phyloP scores from a whole-genome alignment of 2,329 filamentous ascomycete species.

The Rutstroemia sydowiana region DNA sequence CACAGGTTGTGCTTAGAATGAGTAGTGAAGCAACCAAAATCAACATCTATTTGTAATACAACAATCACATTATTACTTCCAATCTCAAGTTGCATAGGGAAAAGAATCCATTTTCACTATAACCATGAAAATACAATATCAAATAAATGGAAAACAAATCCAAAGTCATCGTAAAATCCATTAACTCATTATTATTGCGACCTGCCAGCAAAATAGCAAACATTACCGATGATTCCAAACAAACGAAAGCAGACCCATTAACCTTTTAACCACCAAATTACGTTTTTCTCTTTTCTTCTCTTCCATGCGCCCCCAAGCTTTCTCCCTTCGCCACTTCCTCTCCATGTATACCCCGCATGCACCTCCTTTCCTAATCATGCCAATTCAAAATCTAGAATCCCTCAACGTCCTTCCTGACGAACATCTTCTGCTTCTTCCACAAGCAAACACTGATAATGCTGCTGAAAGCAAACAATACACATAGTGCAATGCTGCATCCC shows the following conservation, averaged over 20 bases:
- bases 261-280: not conserved
- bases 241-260: not conserved
- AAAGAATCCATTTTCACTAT: too few relatives aligned
- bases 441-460: conserved; percentile 50
- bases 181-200: too few relatives aligned
- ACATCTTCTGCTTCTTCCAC: conserved; percentile 36
- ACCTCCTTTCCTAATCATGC: not conserved
- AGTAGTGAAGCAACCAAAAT: too few relatives aligned
- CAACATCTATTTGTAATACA: too few relatives aligned
- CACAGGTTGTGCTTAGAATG: too few relatives aligned
- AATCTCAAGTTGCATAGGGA: too few relatives aligned
- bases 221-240: not conserved
- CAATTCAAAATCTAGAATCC: not conserved
- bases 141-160: too few relatives aligned
- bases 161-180: too few relatives aligned
- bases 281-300: not conserved
- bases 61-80: too few relatives aligned
- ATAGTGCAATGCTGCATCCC: conserved; percentile 76
- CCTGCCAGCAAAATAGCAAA: not conserved
- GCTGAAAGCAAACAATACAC: conserved; percentile 61
- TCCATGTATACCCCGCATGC: not conserved
- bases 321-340: not conserved
- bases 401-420: conserved; percentile 20
- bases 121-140: too few relatives aligned
- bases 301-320: not conserved